Evolutionary conservation across 352 stramenopile genomes (phyloP), one percentile per base, ranked within the genome.

Genomic region (Halophytophthora polymorphica): DNA sequence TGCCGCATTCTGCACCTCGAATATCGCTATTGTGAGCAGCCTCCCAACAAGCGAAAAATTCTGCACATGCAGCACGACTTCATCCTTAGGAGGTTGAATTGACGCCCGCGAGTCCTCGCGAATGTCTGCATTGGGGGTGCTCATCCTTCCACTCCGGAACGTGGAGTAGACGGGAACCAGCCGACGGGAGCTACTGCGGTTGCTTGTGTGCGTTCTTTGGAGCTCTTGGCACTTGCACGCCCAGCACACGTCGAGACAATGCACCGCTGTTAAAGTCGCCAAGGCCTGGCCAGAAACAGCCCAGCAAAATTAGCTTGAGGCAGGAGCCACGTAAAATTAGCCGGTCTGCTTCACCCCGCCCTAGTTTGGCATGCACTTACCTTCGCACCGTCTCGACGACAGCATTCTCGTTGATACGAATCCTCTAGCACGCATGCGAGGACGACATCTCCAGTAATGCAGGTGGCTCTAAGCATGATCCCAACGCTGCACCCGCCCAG

Each of bases 11-110:
- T 64, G 50, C 2, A 79, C 43, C 35, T 82, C 61, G 18, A 68
- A 69, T 21, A 82, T 63, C 21, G 58, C 50, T 42, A 79, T 62
- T 12, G 57, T 50, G 6, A 77, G 50, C 11, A 77, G 13, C 41
- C 66, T 71, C 19, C 55, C 58, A n/a, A 59, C 66, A 15, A 82
- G 50, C 15, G 58, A 36, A 15, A 77, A 62, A 31, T 69, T 52
- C 13, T 64, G 50, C 29, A 67, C 57, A 21, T 77, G 53, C 28
- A 79, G 53, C 13, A 82, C 50, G n/a, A 82, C 46, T 33, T 61
- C 46, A 8, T 64, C 64, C 39, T 25, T 47, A 31, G 25, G 29
- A 23, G 44, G 48, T 21, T 68, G 54, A 12, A 54, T 63, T 25
- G 44, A 6, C 48, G 59, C 47, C 12, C 49, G 47, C n/a, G 29